Evolutionary conservation across 164 flowering plant genomes (phyloP), one percentile per base, ranked within the genome.

Genomic region (Tinospora cordifolia): DNA sequence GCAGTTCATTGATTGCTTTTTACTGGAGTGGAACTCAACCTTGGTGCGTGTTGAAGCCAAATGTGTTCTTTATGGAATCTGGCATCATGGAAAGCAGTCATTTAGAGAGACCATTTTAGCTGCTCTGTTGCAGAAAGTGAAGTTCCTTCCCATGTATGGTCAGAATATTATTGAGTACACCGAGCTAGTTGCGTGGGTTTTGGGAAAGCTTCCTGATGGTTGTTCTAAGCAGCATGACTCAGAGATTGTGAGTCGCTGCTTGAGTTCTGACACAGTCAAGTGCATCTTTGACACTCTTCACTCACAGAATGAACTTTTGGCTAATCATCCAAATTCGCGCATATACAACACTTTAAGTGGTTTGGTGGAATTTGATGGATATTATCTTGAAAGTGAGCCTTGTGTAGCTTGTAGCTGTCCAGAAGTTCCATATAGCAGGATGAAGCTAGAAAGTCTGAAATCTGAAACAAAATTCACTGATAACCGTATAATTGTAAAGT

Each of bases 371-470:
- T 95, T 95, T 84, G 98, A 95, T 84, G 99, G 99, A 13, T 95
- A 90, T 79, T 95, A 92, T 85, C 98, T 95, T 66, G 99, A 95
- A 83, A 95, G 98, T 74, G 99, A 95, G 74, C 99, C 99, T 63
- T 95, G 99, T 92, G 99, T 92, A 71, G 87, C 99, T 62, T 95
- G 99, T 78, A 95, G 98, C 82, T 92, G 96, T 47, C 99, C 99
- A 27, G 99, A 95, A 75, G 93, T 95, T 11, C 97, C 99, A 1
- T 95, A 88, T 74, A 86, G 92, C 83, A 84, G 90, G 79, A 91
- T 88, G 94, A 95, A 95, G 84, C 85, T 95, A n/a, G 99, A 95
- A 78, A 87, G 85, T 75, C 65, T 95, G 69, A 95, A 95, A 77
- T 95, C 98, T 68, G 99, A 95, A 80, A 95, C 97, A 21, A 95